Evolutionary conservation across 2,329 filamentous ascomycete species (phyloP).

Genomic region (Alternaria sp.): DNA sequence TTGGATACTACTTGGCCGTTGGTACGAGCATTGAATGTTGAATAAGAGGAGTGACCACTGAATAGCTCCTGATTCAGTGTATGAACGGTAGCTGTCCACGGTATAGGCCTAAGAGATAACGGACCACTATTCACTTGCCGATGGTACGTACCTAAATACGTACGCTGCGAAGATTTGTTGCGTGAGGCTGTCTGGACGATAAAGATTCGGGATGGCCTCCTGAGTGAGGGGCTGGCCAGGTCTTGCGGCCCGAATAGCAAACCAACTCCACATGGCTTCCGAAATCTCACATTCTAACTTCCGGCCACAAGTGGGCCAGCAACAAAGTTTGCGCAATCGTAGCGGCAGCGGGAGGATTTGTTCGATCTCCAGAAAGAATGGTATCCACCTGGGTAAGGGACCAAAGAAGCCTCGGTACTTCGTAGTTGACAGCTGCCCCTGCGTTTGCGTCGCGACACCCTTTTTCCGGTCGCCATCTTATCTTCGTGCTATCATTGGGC

Average conservation of each 20-base stretch:
- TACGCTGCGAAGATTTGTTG: not conserved
- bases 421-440: not conserved
- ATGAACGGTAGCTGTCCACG: not conserved
- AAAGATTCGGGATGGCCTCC: conserved; percentile 1
- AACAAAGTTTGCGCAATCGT: conserved; percentile 4
- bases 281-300: conserved; percentile 1
- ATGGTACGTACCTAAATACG: conserved; percentile 1
- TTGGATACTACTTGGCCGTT: not conserved
- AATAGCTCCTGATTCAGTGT: not conserved
- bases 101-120: not conserved
- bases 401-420: conserved; percentile 2
- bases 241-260: conserved; percentile 1
- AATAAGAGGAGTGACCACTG: not conserved
- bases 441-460: not conserved
- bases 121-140: not conserved
- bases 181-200: not conserved
- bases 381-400: conserved; percentile 8
- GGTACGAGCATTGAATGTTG: not conserved
- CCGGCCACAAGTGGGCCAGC: conserved; percentile 3
- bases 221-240: not conserved
- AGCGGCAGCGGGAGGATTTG: conserved; percentile 13
- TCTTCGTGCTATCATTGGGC: not conserved
- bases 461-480: not conserved
- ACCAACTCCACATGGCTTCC: conserved; percentile 7
- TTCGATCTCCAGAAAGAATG: conserved; percentile 7